These are phyloP conservation scores for Jackrogersella minutella DNA, from an alignment of 495 filamentous ascomycete species.

Conservation along the genomic window DNA sequence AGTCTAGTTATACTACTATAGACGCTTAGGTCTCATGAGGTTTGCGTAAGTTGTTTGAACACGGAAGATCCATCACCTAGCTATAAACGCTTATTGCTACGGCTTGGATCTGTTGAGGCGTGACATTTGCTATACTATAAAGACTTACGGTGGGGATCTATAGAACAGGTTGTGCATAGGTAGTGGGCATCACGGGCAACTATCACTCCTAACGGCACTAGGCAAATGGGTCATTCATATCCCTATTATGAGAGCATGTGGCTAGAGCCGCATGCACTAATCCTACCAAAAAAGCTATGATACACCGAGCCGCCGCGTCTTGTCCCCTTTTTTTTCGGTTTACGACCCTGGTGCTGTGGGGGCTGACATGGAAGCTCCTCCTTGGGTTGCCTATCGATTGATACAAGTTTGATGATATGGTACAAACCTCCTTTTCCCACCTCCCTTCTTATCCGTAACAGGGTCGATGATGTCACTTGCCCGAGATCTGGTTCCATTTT, in stretches of 20 bases:
- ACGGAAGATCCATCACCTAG: background rate
- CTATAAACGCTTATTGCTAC: background rate
- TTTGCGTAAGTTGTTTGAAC: background rate
- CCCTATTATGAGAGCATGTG: background rate
- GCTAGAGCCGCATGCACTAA: background rate
- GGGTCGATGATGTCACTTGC: background rate
- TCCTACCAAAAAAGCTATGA: constrained; percentile 10
- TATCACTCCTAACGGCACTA: too few species aligned
- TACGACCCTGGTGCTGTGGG: background rate
- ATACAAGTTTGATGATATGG: background rate
- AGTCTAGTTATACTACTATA: too few species aligned
- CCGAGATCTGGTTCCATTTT: background rate
- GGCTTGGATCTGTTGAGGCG: background rate
- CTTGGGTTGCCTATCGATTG: background rate
- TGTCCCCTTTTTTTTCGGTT: constrained; percentile 13
- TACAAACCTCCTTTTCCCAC: constrained; percentile 1
- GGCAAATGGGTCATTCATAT: too few species aligned
- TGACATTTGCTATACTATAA: too few species aligned
- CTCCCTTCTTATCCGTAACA: background rate
- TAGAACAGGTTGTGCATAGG: too few species aligned
- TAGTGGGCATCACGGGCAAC: too few species aligned
- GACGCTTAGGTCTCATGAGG: background rate
- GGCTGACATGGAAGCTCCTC: background rate
- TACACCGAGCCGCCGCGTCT: constrained; percentile 8
- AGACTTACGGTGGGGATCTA: too few species aligned